Conservation (phyloP, 129 eudicot species). For the Tanacetum coccineum region DNA sequence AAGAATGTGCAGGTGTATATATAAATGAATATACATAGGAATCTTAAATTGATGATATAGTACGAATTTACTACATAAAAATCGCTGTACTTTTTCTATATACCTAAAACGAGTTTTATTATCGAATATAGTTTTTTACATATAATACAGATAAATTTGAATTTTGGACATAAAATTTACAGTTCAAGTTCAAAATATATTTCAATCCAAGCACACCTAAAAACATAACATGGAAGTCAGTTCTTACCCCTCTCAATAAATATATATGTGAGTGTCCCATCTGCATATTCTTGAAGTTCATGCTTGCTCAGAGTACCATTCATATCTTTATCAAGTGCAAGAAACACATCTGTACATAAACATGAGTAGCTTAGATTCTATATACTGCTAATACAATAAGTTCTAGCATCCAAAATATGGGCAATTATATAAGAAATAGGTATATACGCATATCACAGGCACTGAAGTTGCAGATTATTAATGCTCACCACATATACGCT, state of each 20-base stretch:
- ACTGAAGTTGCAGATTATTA: neutral
- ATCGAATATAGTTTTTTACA: neutral
- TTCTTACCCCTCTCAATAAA: conserved; percentile 91
- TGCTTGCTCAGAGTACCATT: conserved; percentile 86
- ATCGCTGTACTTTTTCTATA: neutral
- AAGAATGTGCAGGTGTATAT: too few species aligned
- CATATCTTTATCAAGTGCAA: conserved; percentile 95
- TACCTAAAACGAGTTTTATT: neutral
- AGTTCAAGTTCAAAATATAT: neutral
- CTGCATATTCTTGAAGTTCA: conserved; percentile 97
- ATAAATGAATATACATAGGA: too few species aligned
- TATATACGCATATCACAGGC: neutral
- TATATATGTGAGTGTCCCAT: conserved; percentile 93
- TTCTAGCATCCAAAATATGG: neutral
- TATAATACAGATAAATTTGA: neutral
- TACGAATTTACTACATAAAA: too few species aligned
- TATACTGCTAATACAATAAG: conserved; percentile 18
- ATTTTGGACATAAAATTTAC: neutral
- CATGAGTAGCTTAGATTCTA: neutral
- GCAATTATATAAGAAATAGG: neutral
- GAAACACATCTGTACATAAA: conserved; percentile 78
- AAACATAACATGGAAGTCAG: neutral
- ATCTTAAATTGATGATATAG: too few species aligned
- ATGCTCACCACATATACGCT: conserved; percentile 78
- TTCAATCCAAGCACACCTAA: neutral